Percentiles rank a stretch among this genome's conserved stretches.
Evolutionary conservation across 2,329 filamentous ascomycete genomes (phyloP).

Genomic region (Blastomyces parvus): DNA sequence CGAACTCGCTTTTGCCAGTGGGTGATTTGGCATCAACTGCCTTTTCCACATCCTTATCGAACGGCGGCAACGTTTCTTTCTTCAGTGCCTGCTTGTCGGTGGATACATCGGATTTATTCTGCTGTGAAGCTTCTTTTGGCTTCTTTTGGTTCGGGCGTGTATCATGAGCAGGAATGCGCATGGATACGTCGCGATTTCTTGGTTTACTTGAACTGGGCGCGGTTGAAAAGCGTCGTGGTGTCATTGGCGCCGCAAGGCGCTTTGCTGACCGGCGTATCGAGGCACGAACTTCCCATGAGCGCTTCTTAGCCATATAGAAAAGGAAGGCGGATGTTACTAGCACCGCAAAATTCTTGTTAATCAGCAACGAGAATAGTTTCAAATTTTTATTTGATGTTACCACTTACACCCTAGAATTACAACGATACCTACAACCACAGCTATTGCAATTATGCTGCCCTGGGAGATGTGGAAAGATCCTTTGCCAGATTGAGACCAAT

Average conservation of each 20-base stretch:
- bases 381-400: constrained; percentile 2
- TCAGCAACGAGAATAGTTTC: background rate
- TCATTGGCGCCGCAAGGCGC: constrained; percentile 18
- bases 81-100: background rate
- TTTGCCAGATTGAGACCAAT: constrained; percentile 56
- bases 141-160: background rate
- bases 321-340: constrained; percentile 56
- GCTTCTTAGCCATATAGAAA: constrained; percentile 74
- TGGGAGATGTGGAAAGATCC: constrained; percentile 56
- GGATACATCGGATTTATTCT: background rate
- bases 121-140: background rate
- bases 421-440: constrained; percentile 59
- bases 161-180: background rate
- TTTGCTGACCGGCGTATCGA: constrained; percentile 59
- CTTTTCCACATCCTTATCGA: constrained; percentile 6
- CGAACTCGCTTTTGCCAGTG: constrained; percentile 7
- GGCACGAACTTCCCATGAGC: constrained; percentile 70
- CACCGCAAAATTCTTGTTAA: constrained; percentile 8
- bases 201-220: background rate
- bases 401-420: constrained; percentile 59
- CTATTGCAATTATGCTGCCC: constrained; percentile 63
- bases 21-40: background rate
- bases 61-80: background rate
- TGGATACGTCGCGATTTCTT: background rate
- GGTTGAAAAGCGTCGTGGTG: constrained; percentile 8